Base-by-base conservation (phyloP, 495 filamentous ascomycete species). In the Podospora conica region DNA sequence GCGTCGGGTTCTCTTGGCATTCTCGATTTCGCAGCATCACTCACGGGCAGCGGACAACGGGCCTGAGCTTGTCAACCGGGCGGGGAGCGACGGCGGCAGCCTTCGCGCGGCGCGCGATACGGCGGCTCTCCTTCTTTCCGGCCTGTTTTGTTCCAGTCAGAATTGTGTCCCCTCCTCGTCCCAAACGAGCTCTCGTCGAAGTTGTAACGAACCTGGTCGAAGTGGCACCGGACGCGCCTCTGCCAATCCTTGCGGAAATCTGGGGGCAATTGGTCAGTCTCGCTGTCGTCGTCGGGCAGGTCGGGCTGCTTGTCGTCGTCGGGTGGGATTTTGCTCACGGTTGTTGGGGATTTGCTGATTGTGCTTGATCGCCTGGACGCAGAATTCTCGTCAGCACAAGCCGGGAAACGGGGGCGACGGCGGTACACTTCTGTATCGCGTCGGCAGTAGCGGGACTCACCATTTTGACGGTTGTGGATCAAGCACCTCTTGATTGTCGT, bases 171-270 rank as follows among this genome's bases (percentile, higher is more conserved):
- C 40, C 6, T 48, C 18, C 15, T n/a, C n/a, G 24, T 60, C n/a
- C 18, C 56, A 60, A 27, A n/a, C 71, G 55, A 15, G 20, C 15
- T 15, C 66, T 72, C 31, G 11, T 64, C 75, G 75, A 31, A 8
- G 23, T 48, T 53, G 56, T 60, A 23, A 73, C 77, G 70, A 93
- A 98, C 94, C 94, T 98, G 95, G 85, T 98, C 91, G 85, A 98
- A 98, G 86, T 98, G 96, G 79, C 87, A 87, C 82, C 93, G 91
- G 73, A 98, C 95, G 83, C 95, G 93, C 81, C 91, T 90, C 82
- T 97, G 93, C 95, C 95, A 98, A 85, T 98, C 92, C 92, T 98
- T 98, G 86, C 92, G 95, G 92, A 98, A 98, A 82, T 98, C 91
- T 94, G 74, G 69, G 65, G 63, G 67, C 59, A 59, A 55, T 56